A percentile compares a stretch with the other conserved stretches of the same genome.
These are phyloP conservation scores for Schwanniomyces polymorphus DNA, from an alignment of 805 yeast genomes.

Conservation along the genomic window DNA sequence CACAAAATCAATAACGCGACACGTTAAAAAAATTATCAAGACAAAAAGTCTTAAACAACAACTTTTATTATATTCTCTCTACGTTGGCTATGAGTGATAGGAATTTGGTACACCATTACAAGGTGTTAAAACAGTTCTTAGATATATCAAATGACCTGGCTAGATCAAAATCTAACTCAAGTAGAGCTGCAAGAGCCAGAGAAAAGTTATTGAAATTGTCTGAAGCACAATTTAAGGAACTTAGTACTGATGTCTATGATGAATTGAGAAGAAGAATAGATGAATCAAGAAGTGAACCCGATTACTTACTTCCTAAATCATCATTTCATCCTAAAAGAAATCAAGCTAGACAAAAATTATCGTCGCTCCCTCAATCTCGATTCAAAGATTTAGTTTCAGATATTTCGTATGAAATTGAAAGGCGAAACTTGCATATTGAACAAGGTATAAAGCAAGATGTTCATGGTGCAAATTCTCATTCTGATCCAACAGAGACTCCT, in stretches of 20 bases:
- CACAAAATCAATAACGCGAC: conserved; percentile 1
- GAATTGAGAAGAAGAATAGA: conserved; percentile 79
- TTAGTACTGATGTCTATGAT: conserved; percentile 92
- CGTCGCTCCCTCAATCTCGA: conserved; percentile 76
- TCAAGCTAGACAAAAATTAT: conserved; percentile 89
- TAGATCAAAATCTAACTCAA: conserved; percentile 41
- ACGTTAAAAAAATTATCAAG: not conserved
- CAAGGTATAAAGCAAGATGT: not conserved
- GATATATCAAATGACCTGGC: conserved; percentile 48
- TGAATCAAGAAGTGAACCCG: conserved; percentile 58
- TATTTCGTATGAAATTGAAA: conserved; percentile 80
- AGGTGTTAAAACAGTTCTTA: conserved; percentile 50
- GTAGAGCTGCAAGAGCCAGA: conserved; percentile 80
- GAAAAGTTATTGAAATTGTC: conserved; percentile 82
- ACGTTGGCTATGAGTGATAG: conserved; percentile 23
- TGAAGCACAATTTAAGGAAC: conserved; percentile 78
- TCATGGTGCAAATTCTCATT: not conserved
- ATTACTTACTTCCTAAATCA: conserved; percentile 65
- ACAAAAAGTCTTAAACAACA: not conserved
- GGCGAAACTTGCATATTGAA: conserved; percentile 57
- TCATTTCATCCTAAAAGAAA: conserved; percentile 91
- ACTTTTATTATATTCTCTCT: not conserved
- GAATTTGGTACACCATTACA: conserved; percentile 46
- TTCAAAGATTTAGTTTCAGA: conserved; percentile 91
- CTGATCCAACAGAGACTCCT: not conserved